Conservation (phyloP, 345 rosid genomes). For the Zanthoxylum bungeanum region DNA sequence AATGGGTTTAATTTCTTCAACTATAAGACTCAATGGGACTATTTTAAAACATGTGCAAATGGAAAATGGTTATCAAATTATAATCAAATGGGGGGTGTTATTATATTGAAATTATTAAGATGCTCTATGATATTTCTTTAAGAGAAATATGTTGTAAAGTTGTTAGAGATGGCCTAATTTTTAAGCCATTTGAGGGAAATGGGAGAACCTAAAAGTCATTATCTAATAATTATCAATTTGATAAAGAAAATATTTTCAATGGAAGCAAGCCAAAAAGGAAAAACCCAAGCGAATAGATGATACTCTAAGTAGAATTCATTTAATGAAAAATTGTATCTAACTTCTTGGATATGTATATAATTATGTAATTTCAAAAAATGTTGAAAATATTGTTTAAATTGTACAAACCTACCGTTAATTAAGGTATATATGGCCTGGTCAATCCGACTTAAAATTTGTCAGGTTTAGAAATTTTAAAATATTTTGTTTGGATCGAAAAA, state of each 20-base stretch:
- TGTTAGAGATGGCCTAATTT: constrained; percentile 3
- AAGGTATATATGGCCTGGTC: too few relatives aligned
- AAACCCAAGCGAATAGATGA: not conserved
- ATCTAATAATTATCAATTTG: not conserved
- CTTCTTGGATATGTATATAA: not conserved
- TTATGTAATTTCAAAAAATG: too few relatives aligned
- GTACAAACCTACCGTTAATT: not conserved
- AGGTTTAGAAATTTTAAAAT: too few relatives aligned
- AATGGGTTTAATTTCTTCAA: not conserved
- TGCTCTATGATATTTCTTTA: not conserved
- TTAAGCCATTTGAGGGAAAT: constrained; percentile 11
- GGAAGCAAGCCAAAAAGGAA: not conserved
- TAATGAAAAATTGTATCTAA: not conserved
- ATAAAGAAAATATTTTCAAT: not conserved
- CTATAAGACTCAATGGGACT: not conserved
- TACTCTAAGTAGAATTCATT: not conserved
- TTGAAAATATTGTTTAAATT: not conserved
- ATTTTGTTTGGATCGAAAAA: too few relatives aligned
- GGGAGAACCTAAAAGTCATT: not conserved
- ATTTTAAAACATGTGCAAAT: not conserved
- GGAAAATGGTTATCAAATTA: too few relatives aligned
- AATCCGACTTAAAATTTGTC: too few relatives aligned
- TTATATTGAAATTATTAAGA: not conserved
- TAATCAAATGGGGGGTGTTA: not conserved
- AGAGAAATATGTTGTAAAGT: not conserved